phyloP scores from a whole-genome alignment of 306 rosid species.

The Lathyrus aphaca region DNA sequence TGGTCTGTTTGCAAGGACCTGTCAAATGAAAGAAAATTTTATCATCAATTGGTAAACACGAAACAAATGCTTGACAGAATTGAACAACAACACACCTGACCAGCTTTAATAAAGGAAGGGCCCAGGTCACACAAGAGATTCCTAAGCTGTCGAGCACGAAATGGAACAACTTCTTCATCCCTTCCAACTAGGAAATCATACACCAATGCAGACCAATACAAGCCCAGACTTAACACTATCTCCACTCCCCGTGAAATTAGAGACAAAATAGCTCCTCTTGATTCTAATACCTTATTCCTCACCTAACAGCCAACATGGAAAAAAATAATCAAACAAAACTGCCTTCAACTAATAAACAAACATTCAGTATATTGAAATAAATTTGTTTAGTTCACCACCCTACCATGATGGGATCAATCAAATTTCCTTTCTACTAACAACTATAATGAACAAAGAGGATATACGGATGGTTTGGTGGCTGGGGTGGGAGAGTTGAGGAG shows the following conservation, averaged over 20 bases:
- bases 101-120: slow-evolving; percentile 96
- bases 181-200: slow-evolving; percentile 93
- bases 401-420: background rate
- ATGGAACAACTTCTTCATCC: slow-evolving; percentile 97
- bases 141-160: slow-evolving; percentile 96
- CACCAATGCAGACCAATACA: slow-evolving; percentile 81
- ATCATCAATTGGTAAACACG: slow-evolving; percentile 35
- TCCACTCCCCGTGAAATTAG: slow-evolving; percentile 83
- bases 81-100: slow-evolving; percentile 68
- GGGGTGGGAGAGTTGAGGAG: no score
- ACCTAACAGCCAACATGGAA: slow-evolving; percentile 54
- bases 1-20: slow-evolving; percentile 99
- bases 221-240: slow-evolving; percentile 92
- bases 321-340: slow-evolving; percentile 26
- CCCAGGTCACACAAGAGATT: slow-evolving; percentile 91
- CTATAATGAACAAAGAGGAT: slow-evolving; percentile 9
- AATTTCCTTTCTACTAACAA: slow-evolving; percentile 5
- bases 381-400: slow-evolving; percentile 20
- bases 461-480: no score
- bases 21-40: slow-evolving; percentile 44
- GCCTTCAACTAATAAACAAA: slow-evolving; percentile 27
- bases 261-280: slow-evolving; percentile 81
- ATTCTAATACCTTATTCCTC: slow-evolving; percentile 78
- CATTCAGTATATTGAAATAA: slow-evolving; percentile 22
- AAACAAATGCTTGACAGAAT: slow-evolving; percentile 19